These are phyloP conservation scores for Trichoderma harzianum DNA, from an alignment of 2,329 filamentous ascomycete genomes.

Conservation along the genomic window DNA sequence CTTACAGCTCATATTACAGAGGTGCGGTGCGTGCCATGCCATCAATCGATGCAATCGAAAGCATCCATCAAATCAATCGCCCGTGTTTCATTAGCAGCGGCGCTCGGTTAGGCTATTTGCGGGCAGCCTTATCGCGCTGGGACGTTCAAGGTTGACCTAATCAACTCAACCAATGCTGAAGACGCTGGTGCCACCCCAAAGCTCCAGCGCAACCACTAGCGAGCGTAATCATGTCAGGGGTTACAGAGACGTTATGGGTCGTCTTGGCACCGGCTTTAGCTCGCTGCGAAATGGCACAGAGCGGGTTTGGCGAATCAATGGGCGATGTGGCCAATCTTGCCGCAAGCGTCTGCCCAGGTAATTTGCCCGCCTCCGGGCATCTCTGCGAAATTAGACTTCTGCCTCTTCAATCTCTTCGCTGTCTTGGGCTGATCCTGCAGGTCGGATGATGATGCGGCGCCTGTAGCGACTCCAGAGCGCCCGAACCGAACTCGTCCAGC, in stretches of 20 bases:
- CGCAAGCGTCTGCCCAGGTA: constrained; percentile 7
- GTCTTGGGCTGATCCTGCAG: neutral
- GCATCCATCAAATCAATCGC: neutral
- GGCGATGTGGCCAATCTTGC: constrained; percentile 13
- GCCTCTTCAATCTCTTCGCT: constrained; percentile 1
- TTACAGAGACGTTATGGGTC: neutral
- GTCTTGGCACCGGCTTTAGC: constrained; percentile 3
- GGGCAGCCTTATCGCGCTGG: constrained; percentile 3
- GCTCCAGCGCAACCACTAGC: constrained; percentile 8
- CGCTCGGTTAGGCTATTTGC: neutral
- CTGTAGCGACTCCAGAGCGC: constrained; percentile 2
- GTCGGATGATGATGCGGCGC: neutral
- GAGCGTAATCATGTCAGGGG: constrained; percentile 12
- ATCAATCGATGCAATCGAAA: neutral
- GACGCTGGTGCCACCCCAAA: constrained; percentile 7
- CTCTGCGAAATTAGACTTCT: constrained; percentile 6
- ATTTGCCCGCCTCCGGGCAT: constrained; percentile 6
- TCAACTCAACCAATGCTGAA: neutral
- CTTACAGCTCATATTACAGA: neutral
- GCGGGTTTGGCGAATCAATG: constrained; percentile 11
- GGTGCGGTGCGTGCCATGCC: neutral
- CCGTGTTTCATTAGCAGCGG: constrained; percentile 5
- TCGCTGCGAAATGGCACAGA: neutral
- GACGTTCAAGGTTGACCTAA: neutral
- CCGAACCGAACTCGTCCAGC: neutral